Evolutionary conservation across 1,284 basidiomycete genomes (phyloP).

Genomic region (Athelia sp.): DNA sequence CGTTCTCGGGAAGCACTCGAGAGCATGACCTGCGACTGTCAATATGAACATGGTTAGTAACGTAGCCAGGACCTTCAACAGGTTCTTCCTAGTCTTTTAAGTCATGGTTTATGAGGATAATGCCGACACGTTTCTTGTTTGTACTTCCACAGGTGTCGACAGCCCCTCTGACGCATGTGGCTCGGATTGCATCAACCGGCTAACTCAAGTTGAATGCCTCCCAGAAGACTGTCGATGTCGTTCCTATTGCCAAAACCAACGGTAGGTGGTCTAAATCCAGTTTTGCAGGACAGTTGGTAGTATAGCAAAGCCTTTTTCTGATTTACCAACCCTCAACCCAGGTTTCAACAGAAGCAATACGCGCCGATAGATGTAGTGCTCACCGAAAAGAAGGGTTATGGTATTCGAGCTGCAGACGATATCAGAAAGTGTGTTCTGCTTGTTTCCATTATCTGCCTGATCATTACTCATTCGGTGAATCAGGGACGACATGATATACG

Average conservation of each 20-base stretch:
- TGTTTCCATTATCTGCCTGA: conserved; percentile 1
- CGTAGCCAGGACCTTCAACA: conserved; percentile 6
- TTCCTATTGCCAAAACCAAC: conserved; percentile 85
- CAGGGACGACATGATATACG: conserved; percentile 93
- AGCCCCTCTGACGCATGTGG: conserved; percentile 74
- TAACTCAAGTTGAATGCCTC: conserved; percentile 96
- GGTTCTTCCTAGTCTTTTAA: conserved; percentile 9
- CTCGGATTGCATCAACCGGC: conserved; percentile 95
- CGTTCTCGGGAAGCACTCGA: conserved; percentile 85
- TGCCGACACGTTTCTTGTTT: conserved; percentile 12
- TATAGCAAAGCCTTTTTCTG: background rate
- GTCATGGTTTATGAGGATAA: conserved; percentile 20
- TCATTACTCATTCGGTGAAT: background rate
- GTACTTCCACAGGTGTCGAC: conserved; percentile 43
- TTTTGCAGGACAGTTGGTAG: conserved; percentile 12
- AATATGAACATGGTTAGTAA: conserved; percentile 74
- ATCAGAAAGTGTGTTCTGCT: conserved; percentile 62
- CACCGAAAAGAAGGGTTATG: conserved; percentile 96
- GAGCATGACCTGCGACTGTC: conserved; percentile 92
- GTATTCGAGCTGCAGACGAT: conserved; percentile 73
- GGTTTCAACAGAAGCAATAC: conserved; percentile 86
- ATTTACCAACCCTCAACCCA: conserved; percentile 23
- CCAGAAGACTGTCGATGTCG: conserved; percentile 85
- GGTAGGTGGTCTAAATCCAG: conserved; percentile 46
- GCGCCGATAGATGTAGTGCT: conserved; percentile 86